phyloP scores from a whole-genome alignment of 2,329 filamentous ascomycete species.

The Plenodomus biglobosus region DNA sequence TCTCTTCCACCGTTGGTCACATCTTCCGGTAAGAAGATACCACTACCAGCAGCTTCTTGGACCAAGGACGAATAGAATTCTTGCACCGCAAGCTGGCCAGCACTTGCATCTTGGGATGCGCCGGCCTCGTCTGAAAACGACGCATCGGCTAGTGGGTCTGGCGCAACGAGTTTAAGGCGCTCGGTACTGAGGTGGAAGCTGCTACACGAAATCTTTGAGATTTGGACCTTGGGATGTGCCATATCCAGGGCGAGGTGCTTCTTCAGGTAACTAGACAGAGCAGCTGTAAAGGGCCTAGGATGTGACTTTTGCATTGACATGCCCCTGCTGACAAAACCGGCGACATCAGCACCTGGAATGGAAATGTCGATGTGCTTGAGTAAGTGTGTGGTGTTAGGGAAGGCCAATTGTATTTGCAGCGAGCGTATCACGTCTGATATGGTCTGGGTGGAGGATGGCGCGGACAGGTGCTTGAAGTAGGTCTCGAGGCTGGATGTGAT shows the following conservation, averaged over 20 bases:
- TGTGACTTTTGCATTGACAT: conserved; percentile 15
- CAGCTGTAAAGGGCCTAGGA: conserved; percentile 43
- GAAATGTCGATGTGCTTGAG: conserved; percentile 50
- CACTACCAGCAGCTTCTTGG: conserved; percentile 37
- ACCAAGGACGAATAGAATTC: conserved; percentile 36
- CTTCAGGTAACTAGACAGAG: conserved; percentile 44
- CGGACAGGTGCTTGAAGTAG: conserved; percentile 63
- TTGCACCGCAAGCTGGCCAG: conserved; percentile 35
- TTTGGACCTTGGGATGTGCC: conserved; percentile 43
- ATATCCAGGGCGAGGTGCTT: conserved; percentile 48
- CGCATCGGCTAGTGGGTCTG: conserved; percentile 26
- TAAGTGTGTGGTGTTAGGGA: conserved; percentile 29
- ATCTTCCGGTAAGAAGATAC: conserved; percentile 32
- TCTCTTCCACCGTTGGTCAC: conserved; percentile 10
- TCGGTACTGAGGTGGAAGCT: conserved; percentile 46
- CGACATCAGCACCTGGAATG: conserved; percentile 46
- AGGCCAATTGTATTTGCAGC: conserved; percentile 42
- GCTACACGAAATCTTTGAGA: conserved; percentile 47
- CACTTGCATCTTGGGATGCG: conserved; percentile 28
- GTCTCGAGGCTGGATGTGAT: conserved; percentile 50
- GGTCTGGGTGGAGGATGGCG: conserved; percentile 29
- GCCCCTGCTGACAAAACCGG: conserved; percentile 37
- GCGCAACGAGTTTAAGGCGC: conserved; percentile 44
- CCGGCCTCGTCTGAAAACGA: conserved; percentile 28
- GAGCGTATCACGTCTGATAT: conserved; percentile 37